Evolutionary conservation across 805 yeast genomes (phyloP), one percentile per base, ranked within the genome.

Genomic region (Myxozyma vanderwaltii): DNA sequence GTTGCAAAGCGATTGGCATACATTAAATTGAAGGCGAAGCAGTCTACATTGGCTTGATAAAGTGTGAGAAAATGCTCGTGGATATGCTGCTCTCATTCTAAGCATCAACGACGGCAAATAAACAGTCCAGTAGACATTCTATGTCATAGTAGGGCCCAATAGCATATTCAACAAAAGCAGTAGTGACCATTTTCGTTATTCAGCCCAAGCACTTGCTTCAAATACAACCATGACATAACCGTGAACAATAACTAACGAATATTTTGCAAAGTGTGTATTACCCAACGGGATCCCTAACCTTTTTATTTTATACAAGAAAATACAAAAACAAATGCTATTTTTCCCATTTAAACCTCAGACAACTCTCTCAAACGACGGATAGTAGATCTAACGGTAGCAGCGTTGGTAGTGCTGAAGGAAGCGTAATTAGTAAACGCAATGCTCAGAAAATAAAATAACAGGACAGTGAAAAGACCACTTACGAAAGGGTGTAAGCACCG

Each of bases 341-440:
- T 41, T 51, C 48, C 38, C 41, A 54, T 56, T 89, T 91, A 94
- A 79, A 96, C 99, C 85, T 94, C 99, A 82, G 96, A 97, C 85
- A 95, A 79, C 79, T 94, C 99, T 87, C 99, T 91, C 82, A 94
- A 89, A 88, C 99, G 96, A 86, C 99, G 92, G 85, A 94, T 94
- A 81, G 99, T 92, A 69, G 99, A 94, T 88, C 99, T 91, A 81
- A 91, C 97, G 74, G 99, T 94, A 81, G 97, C 96, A 77, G 99
- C 99, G 79, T 99, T 97, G 76, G 99, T 94, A 74, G 99, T 94
- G 65, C 72, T 65, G 39, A 12, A 51, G 19, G 23, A 29, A 29
- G 12, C 29, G 29, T 51, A 31, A 27, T 31, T 39, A 40, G 40
- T 5, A 31, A n/a, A 23, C 13, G 15, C 21, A 19, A 8, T 23